phyloP scores from a whole-genome alignment of 805 yeast genomes.

The Tetrapisispora phaffii region DNA sequence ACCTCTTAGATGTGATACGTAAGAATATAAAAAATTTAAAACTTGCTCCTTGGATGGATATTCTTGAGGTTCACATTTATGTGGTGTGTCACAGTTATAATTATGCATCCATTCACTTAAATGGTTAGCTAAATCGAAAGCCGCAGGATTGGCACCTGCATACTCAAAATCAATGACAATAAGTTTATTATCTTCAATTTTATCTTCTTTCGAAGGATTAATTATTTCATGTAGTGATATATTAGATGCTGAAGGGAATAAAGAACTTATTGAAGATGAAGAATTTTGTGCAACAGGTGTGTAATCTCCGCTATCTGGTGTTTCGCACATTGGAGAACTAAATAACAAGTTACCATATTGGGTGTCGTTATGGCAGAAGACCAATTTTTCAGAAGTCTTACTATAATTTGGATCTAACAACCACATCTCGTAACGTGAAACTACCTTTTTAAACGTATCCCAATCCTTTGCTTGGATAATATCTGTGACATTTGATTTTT shows the following conservation, averaged over 20 bases:
- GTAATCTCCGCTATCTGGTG: background rate
- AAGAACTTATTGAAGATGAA: slow-evolving; percentile 15
- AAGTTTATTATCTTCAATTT: slow-evolving; percentile 54
- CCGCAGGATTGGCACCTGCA: slow-evolving; percentile 83
- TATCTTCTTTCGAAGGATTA: slow-evolving; percentile 31
- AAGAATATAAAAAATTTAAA: slow-evolving; percentile 63
- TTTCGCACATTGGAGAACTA: slow-evolving; percentile 40
- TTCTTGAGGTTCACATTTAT: slow-evolving; percentile 34
- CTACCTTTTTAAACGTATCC: slow-evolving; percentile 38
- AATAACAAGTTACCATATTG: slow-evolving; percentile 90
- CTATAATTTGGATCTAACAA: slow-evolving; percentile 29
- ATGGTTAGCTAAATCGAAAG: slow-evolving; percentile 86
- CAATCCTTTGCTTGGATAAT: slow-evolving; percentile 36
- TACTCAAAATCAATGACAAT: slow-evolving; percentile 96
- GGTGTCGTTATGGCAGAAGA: slow-evolving; percentile 91
- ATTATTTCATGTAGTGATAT: slow-evolving; percentile 25
- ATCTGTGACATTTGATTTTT: slow-evolving; percentile 27
- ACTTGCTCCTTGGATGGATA: slow-evolving; percentile 67
- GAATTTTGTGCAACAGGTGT: slow-evolving; percentile 11
- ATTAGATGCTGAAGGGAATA: slow-evolving; percentile 24
- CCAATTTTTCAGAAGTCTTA: slow-evolving; percentile 31
- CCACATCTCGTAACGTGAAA: slow-evolving; percentile 53
- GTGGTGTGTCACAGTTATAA: slow-evolving; percentile 50
- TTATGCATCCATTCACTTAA: slow-evolving; percentile 96
- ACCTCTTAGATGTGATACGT: slow-evolving; percentile 48